Conservation (phyloP, 2,329 filamentous ascomycete species). For the Drechslera avenae region DNA sequence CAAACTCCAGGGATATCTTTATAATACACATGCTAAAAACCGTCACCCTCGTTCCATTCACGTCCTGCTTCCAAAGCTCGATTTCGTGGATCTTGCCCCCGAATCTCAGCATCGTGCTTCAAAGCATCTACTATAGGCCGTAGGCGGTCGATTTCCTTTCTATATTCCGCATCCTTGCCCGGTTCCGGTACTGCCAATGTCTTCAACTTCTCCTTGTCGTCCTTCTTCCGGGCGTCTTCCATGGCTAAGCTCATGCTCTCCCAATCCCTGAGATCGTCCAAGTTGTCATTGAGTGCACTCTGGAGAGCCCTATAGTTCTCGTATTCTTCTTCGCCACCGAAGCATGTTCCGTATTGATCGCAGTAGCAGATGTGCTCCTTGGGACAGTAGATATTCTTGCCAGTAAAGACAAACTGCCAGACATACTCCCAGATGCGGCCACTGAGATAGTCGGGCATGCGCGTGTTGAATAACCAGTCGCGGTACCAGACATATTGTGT, state of each 20-base stretch:
- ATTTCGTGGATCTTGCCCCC: constrained; percentile 58
- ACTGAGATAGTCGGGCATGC: constrained; percentile 60
- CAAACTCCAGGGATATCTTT: neutral
- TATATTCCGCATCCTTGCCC: constrained; percentile 52
- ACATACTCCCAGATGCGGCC: constrained; percentile 68
- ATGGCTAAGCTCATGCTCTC: constrained; percentile 44
- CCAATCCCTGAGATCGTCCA: constrained; percentile 52
- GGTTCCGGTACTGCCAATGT: constrained; percentile 46
- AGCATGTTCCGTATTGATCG: constrained; percentile 67
- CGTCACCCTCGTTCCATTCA: constrained; percentile 61
- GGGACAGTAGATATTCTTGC: constrained; percentile 55
- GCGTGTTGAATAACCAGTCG: constrained; percentile 65
- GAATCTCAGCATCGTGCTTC: constrained; percentile 53
- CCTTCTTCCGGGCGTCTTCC: constrained; percentile 37
- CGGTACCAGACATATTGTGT: constrained; percentile 62
- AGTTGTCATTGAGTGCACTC: constrained; percentile 49
- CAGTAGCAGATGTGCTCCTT: constrained; percentile 65
- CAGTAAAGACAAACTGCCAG: constrained; percentile 67
- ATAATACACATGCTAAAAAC: constrained; percentile 50
- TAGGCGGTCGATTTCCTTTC: constrained; percentile 52
- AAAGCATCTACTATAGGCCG: constrained; percentile 50
- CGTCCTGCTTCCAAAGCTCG: constrained; percentile 60
- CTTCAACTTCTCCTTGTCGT: constrained; percentile 37
- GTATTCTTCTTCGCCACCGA: constrained; percentile 57
- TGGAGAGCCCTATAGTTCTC: constrained; percentile 56